Base-by-base conservation (phyloP, 306 rosid genomes). In the Casuarina cunninghamiana region DNA sequence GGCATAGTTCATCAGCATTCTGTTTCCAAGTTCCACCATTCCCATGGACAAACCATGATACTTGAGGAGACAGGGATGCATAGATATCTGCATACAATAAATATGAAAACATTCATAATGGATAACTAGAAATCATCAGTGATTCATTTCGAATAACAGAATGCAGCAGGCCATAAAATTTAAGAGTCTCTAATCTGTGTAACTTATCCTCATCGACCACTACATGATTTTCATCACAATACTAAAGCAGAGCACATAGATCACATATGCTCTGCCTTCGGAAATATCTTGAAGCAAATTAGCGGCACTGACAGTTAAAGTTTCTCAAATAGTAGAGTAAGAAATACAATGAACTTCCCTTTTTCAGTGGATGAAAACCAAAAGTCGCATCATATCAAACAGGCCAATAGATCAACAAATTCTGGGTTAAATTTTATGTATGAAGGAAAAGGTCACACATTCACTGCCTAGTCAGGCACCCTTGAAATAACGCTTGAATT, bases 31-130 rank as follows among this genome's bases (percentile, higher is more conserved):
- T 62, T 68, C 79, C 86, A 21, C 86, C 77, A 7, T 76, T 82
- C 19, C 70, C 58, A 37, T 79, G 88, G 65, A 82, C 73, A 81
- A 70, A 73, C 88, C 88, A 81, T 1, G 88, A 85, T 71, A 75
- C 86, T 78, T 58, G 84, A 11, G 88, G 86, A 51, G 88, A 82
- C 49, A 85, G 60, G 46, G 71, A 66, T 66, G 71, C 10, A 66
- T 66, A 66, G 32, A 66, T 41, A 66, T 66, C 71, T 66, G 71
- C 46, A 41, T 66, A 35, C 42, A 66, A 39, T 66, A 4, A 8
- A 66, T 42, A 6, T 7, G 71, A 41, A 13, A 41, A 41, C 71
- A 42, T 66, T 41, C 21, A 39, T 2, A 8, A 13, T 17, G 3
- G 49, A n/a, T 66, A 42, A 8, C 49, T 66, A 66, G 50, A 66